phyloP scores from a whole-genome alignment of 805 yeast species.

The Metschnikowia borealis region DNA sequence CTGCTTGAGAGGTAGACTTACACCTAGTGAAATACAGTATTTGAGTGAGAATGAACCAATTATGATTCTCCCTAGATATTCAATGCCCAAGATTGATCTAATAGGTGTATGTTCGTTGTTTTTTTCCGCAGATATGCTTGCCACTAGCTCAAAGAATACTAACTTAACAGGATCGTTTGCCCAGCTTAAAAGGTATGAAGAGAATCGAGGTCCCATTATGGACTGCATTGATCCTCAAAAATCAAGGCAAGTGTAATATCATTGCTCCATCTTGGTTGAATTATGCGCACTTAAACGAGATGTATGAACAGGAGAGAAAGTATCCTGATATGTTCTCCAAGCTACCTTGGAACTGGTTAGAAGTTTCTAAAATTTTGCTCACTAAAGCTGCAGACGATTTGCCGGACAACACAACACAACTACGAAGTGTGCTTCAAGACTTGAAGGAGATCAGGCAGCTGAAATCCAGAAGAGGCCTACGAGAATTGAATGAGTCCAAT shows the following conservation, averaged over 20 bases:
- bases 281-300: slow-evolving; percentile 46
- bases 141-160: slow-evolving; percentile 1
- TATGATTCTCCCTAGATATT: slow-evolving; percentile 73
- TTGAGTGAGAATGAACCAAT: slow-evolving; percentile 77
- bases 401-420: slow-evolving; percentile 63
- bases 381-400: slow-evolving; percentile 75
- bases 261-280: slow-evolving; percentile 85
- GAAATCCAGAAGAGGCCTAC: slow-evolving; percentile 77
- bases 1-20: slow-evolving; percentile 38
- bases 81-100: slow-evolving; percentile 59
- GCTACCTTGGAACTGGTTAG: slow-evolving; percentile 89
- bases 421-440: slow-evolving; percentile 74
- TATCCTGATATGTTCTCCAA: slow-evolving; percentile 57
- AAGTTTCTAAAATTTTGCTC: slow-evolving; percentile 65
- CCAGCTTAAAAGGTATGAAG: slow-evolving; percentile 62
- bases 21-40: slow-evolving; percentile 77
- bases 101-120: slow-evolving; percentile 48
- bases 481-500: slow-evolving; percentile 75
- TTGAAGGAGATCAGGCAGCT: slow-evolving; percentile 76
- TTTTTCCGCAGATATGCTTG: background rate
- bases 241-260: slow-evolving; percentile 81
- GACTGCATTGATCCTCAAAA: slow-evolving; percentile 79
- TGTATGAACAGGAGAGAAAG: slow-evolving; percentile 63
- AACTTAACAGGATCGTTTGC: slow-evolving; percentile 44
- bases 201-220: slow-evolving; percentile 75